These are phyloP conservation scores for Pluteus cervinus DNA, from an alignment of 768 basidiomycete species.

Conservation along the genomic window DNA sequence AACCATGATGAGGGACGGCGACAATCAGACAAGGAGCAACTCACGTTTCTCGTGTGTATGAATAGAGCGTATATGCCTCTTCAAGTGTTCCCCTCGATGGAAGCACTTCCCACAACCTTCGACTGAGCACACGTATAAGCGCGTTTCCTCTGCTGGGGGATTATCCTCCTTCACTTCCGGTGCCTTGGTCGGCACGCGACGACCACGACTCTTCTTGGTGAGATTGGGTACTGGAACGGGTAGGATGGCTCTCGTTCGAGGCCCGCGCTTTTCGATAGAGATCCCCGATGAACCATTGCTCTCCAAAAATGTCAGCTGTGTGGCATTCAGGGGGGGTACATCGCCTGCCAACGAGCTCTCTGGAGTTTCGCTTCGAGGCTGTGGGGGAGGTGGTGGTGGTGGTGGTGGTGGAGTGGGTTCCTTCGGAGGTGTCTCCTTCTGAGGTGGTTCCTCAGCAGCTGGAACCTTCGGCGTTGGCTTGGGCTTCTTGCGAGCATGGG, in stretches of 20 bases:
- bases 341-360: too few relatives aligned
- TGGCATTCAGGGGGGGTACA: slow-evolving; percentile 2
- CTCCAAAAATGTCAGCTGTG: slow-evolving; percentile 11
- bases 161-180: slow-evolving; percentile 7
- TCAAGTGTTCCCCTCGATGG: slow-evolving; percentile 69
- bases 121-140: slow-evolving; percentile 57
- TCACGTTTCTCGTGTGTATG: slow-evolving; percentile 76
- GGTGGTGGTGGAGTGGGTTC: slow-evolving; percentile 5
- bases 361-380: neutral
- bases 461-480: neutral
- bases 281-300: slow-evolving; percentile 10
- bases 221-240: slow-evolving; percentile 72
- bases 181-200: slow-evolving; percentile 59
- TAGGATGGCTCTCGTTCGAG: slow-evolving; percentile 47
- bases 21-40: slow-evolving; percentile 22
- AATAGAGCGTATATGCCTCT: slow-evolving; percentile 68
- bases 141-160: slow-evolving; percentile 16
- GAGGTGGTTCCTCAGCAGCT: slow-evolving; percentile 6
- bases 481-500: slow-evolving; percentile 2
- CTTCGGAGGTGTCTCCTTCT: slow-evolving; percentile 6
- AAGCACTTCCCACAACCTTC: slow-evolving; percentile 71
- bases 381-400: neutral
- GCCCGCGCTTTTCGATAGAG: slow-evolving; percentile 31
- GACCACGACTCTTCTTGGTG: slow-evolving; percentile 76
- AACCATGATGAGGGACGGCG: slow-evolving; percentile 12